These are phyloP conservation scores for Candida tetrigidarum DNA, from an alignment of 1,139 yeast species.

Conservation along the genomic window DNA sequence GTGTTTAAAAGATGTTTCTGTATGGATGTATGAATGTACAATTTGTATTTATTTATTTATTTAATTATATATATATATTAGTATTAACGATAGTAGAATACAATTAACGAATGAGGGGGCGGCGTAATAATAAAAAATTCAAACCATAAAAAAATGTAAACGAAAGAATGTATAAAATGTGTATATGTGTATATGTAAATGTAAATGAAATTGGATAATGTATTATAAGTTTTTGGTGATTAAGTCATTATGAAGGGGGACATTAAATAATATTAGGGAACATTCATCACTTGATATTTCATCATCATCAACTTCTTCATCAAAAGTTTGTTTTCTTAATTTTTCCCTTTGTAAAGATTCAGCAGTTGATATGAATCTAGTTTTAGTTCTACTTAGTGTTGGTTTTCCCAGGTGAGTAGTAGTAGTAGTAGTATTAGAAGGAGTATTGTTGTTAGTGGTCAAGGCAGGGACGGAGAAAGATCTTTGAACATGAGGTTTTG, in stretches of 20 bases:
- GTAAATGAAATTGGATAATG: no score
- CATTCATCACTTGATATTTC: slow-evolving; percentile 32
- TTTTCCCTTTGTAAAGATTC: slow-evolving; percentile 45
- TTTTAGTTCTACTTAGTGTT: slow-evolving; percentile 37
- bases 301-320: slow-evolving; percentile 49
- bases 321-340: slow-evolving; percentile 45
- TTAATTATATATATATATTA: no score
- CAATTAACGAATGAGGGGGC: no score
- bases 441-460: slow-evolving; percentile 8
- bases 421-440: no score
- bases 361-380: slow-evolving; percentile 38
- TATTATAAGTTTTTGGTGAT: slow-evolving; percentile 1
- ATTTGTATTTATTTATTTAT: background rate
- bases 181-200: no score
- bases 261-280: slow-evolving; percentile 39
- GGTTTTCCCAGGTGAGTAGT: no score
- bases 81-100: background rate
- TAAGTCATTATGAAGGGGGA: slow-evolving; percentile 27
- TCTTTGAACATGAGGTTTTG: slow-evolving; percentile 10
- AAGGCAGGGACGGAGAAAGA: slow-evolving; percentile 2
- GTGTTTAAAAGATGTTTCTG: no score
- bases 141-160: background rate
- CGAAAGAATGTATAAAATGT: background rate
- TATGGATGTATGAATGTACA: no score
- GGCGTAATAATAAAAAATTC: no score